Conservation (phyloP, 352 stramenopile genomes). For the Bremia lactucae region DNA sequence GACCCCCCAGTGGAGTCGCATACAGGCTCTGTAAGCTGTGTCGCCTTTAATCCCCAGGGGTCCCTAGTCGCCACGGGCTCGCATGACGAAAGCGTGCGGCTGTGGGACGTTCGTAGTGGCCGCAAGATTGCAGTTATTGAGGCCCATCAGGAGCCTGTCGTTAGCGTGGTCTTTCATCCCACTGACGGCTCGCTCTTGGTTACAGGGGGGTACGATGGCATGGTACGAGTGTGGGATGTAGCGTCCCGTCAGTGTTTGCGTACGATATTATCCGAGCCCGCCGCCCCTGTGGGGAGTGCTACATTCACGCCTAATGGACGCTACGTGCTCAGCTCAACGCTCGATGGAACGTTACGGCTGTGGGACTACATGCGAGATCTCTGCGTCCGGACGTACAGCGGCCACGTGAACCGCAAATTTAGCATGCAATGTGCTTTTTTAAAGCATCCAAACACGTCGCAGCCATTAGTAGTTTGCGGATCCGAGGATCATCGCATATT, state of each 20-base stretch:
- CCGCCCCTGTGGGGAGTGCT: conserved; percentile 60
- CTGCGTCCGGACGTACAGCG: conserved; percentile 57
- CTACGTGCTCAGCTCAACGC: conserved; percentile 86
- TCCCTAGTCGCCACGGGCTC: conserved; percentile 86
- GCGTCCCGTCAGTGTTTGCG: conserved; percentile 91
- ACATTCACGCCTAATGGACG: conserved; percentile 91
- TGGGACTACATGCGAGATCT: conserved; percentile 77
- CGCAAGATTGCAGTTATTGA: conserved; percentile 82
- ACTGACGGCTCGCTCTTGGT: conserved; percentile 90
- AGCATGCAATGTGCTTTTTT: conserved; percentile 83
- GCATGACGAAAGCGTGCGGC: conserved; percentile 92
- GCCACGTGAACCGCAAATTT: conserved; percentile 78
- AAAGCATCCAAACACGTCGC: conserved; percentile 23
- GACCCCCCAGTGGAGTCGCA: conserved; percentile 81
- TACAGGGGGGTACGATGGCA: conserved; percentile 62
- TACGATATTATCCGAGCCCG: conserved; percentile 73
- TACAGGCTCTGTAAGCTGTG: conserved; percentile 91
- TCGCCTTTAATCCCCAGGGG: conserved; percentile 88
- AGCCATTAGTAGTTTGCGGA: conserved; percentile 74
- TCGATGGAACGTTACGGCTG: conserved; percentile 87
- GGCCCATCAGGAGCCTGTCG: conserved; percentile 93
- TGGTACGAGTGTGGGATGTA: conserved; percentile 94
- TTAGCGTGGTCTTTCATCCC: conserved; percentile 87
- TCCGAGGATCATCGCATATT: conserved; percentile 89
- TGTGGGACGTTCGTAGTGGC: conserved; percentile 92